A percentile compares a stretch with the other conserved stretches of the same genome.
Evolutionary conservation across 805 yeast genomes (phyloP).

Genomic region (Schwanniomyces pseudopolymorphus): DNA sequence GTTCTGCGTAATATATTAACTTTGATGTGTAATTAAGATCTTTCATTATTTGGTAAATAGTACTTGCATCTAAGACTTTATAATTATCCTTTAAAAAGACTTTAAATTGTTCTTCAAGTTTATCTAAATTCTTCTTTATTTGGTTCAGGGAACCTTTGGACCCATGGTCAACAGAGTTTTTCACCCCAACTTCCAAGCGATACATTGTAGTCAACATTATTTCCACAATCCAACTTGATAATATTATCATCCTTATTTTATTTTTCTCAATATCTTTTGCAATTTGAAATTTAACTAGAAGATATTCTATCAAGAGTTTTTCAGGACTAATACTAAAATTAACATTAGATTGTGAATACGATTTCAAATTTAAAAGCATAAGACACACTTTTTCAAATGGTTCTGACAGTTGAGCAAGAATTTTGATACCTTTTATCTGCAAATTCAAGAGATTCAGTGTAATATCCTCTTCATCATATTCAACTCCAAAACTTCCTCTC

Average conservation of each 20-base stretch:
- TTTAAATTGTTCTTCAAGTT: slow-evolving; percentile 24
- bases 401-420: slow-evolving; percentile 60
- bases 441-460: slow-evolving; percentile 15
- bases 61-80: slow-evolving; percentile 56
- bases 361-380: slow-evolving; percentile 30
- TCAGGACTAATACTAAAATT: slow-evolving; percentile 13
- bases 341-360: background rate
- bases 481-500: slow-evolving; percentile 34
- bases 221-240: slow-evolving; percentile 69
- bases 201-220: slow-evolving; percentile 49
- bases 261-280: slow-evolving; percentile 25
- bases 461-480: slow-evolving; percentile 13
- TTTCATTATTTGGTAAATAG: slow-evolving; percentile 69
- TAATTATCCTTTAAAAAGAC: slow-evolving; percentile 53
- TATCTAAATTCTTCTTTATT: slow-evolving; percentile 3
- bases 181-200: slow-evolving; percentile 33
- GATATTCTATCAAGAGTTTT: slow-evolving; percentile 31
- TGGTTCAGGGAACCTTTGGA: background rate
- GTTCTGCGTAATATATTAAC: slow-evolving; percentile 64
- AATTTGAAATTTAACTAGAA: slow-evolving; percentile 27
- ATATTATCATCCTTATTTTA: slow-evolving; percentile 37
- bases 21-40: slow-evolving; percentile 66
- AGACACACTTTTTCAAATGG: slow-evolving; percentile 72
- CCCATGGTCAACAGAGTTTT: slow-evolving; percentile 1
- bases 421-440: slow-evolving; percentile 40